A percentile compares a stretch with the other conserved stretches of the same genome.
Evolutionary conservation across 371 early-diverging fungal species (phyloP).

Genomic region (Mortierella polycephala): DNA sequence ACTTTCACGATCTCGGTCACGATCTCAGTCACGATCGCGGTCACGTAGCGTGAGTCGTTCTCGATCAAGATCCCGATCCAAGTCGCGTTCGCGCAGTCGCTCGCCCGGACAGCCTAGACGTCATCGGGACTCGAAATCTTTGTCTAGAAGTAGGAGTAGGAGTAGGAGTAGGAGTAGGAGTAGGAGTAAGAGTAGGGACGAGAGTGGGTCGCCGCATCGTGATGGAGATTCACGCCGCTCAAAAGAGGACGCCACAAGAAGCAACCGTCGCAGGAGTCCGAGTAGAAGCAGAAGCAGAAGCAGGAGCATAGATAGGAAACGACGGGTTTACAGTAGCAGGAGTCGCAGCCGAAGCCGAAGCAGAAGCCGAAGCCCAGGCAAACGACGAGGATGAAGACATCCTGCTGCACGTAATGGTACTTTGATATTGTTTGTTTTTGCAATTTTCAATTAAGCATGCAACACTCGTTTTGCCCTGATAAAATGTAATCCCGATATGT

Average conservation of each 20-base stretch:
- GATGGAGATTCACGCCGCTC: not conserved
- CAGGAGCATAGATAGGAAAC: conserved; percentile 23
- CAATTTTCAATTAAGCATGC: not conserved
- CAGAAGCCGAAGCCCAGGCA: conserved; percentile 3
- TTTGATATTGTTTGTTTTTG: no score
- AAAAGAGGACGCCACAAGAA: not conserved
- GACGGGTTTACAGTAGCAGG: conserved; percentile 2
- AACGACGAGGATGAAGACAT: not conserved
- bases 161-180: conserved; percentile 17
- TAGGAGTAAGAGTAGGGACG: conserved; percentile 7
- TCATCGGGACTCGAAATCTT: conserved; percentile 3
- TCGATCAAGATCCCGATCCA: conserved; percentile 8
- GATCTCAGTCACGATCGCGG: conserved; percentile 25
- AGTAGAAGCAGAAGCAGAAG: conserved; percentile 31
- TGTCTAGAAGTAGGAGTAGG: conserved; percentile 13
- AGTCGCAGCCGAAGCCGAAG: conserved; percentile 7
- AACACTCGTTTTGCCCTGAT: not conserved
- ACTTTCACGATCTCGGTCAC: conserved; percentile 24
- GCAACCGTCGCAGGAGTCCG: conserved; percentile 7
- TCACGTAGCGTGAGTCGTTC: conserved; percentile 5
- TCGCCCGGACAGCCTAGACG: conserved; percentile 1
- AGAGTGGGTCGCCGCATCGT: not conserved
- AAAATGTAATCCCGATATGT: no score
- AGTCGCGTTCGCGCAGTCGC: conserved; percentile 7
- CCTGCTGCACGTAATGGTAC: no score